Base-by-base conservation (phyloP, 208 protist species). In the Crithidia fasciculata region DNA sequence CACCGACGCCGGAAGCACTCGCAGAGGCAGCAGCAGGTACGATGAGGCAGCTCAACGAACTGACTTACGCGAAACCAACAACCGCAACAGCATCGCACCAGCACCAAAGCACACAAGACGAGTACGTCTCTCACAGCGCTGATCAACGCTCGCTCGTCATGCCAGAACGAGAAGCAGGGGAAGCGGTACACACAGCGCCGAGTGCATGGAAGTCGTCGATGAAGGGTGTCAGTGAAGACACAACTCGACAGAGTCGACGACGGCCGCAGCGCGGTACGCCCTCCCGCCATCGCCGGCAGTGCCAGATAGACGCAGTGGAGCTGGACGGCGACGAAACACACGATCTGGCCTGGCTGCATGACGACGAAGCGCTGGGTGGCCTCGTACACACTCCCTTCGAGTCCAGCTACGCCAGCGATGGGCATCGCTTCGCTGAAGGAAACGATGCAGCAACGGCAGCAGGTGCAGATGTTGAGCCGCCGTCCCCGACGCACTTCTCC, bases 241-340 rank as follows among this genome's bases (percentile, higher is more conserved):
- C 4, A 0, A 8, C 53, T 10, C 53, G 43, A 8, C 9, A 19
- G 8, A n/a, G 4, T 5, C 40, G 44, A 3, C 69, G 56, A 10
- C 41, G 28, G 45, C 56, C 36, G 39, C 40, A 36, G 45, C n/a
- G 56, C n/a, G 10, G 71, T 16, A 36, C 62, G 18, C 69, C 63
- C 13, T 56, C 69, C 10, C 69, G 62, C 10, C 76, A 69, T 4
- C 50, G 18, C 0, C 28, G 28, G 28, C 12, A n/a, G 16, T 76
- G n/a, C 54, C 28, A 63, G 15, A 71, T 81, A 8, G 76, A 81
- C 44, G 58, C 50, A 4, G 10, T 74, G 4, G 68, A 72, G 55
- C 13, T 58, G 44, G 47, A 81, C 43, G 67, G 62, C 10, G 61
- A 47, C 4, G 3, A 44, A 13, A 12, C 37, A 36, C 15, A 47